phyloP scores from a whole-genome alignment of 768 basidiomycete species.

The Amanita exitialis region DNA sequence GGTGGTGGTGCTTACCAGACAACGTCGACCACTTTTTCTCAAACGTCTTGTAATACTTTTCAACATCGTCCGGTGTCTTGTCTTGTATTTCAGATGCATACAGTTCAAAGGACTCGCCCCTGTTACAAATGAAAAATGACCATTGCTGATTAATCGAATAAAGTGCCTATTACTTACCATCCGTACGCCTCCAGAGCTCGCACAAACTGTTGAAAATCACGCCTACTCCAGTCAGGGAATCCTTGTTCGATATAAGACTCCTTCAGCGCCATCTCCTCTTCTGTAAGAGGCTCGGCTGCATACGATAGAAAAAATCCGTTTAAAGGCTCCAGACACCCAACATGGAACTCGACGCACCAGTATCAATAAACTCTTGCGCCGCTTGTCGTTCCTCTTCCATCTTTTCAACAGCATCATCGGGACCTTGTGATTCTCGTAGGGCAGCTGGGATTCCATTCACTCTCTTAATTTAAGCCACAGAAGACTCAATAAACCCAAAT shows the following conservation, averaged over 20 bases:
- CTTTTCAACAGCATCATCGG: constrained; percentile 74
- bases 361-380: constrained; percentile 85
- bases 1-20: constrained; percentile 44
- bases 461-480: constrained; percentile 32
- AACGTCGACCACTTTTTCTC: constrained; percentile 85
- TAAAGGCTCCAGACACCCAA: not conserved
- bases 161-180: constrained; percentile 38
- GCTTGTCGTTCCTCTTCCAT: constrained; percentile 71
- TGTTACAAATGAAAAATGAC: constrained; percentile 13
- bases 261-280: constrained; percentile 78
- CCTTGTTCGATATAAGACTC: constrained; percentile 69
- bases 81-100: constrained; percentile 81
- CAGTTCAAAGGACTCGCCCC: constrained; percentile 54
- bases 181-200: constrained; percentile 60
- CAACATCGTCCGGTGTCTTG: constrained; percentile 71
- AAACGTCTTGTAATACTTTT: constrained; percentile 74
- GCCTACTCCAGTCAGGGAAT: constrained; percentile 85
- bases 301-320: not conserved
- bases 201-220: constrained; percentile 90
- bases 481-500: not conserved
- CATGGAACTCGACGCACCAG: constrained; percentile 35
- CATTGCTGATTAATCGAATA: not conserved
- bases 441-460: constrained; percentile 59
- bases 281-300: constrained; percentile 80
- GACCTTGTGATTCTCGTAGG: constrained; percentile 52